phyloP scores from a whole-genome alignment of 306 rosid genomes.

The Psophocarpus tetragonolobus region DNA sequence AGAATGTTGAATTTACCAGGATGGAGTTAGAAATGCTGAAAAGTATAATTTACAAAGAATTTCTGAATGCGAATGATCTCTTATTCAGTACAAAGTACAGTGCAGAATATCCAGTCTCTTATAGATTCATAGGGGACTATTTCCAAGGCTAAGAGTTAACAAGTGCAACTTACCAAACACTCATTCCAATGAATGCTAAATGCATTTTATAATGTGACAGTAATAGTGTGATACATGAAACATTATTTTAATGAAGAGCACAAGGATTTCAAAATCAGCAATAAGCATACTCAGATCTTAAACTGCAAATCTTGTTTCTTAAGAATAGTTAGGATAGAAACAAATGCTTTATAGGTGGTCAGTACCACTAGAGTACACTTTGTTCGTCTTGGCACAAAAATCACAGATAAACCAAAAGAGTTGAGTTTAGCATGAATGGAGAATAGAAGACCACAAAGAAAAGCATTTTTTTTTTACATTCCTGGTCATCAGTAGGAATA shows the following conservation, averaged over 20 bases:
- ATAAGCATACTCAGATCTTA: no score
- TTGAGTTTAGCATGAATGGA: no score
- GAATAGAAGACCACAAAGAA: no score
- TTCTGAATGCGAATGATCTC: background rate
- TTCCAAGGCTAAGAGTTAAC: background rate
- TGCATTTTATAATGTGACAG: background rate
- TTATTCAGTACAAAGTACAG: background rate
- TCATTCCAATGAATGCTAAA: background rate
- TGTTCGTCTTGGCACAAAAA: no score
- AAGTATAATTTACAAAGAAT: background rate
- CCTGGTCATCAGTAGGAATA: no score
- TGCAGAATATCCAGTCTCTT: background rate
- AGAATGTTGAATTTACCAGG: background rate
- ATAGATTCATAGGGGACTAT: background rate
- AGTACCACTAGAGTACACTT: no score
- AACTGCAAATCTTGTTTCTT: no score
- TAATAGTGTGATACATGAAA: background rate
- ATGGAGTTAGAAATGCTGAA: background rate
- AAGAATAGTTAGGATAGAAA: no score
- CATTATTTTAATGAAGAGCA: background rate
- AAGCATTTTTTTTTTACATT: no score
- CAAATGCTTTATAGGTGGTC: no score
- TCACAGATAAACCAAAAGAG: no score
- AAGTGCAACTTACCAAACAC: background rate
- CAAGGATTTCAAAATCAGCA: background rate